Conservation (phyloP, 768 basidiomycete species). For the Auriscalpium microsporum region DNA sequence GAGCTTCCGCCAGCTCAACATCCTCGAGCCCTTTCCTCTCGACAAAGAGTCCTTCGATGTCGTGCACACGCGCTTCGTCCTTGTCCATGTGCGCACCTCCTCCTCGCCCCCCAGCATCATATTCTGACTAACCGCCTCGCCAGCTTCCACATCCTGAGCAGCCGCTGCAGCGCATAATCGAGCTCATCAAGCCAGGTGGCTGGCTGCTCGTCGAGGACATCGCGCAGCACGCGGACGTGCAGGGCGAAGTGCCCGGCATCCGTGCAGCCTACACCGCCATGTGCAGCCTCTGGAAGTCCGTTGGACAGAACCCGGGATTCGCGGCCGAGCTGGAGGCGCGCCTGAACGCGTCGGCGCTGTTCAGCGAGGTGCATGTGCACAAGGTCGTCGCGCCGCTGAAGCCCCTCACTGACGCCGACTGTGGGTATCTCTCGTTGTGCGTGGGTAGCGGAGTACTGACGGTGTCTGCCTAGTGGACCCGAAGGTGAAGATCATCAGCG, state of each 20-base stretch:
- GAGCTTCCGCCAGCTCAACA: conserved; percentile 14
- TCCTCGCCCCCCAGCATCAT: background rate
- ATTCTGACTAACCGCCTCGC: background rate
- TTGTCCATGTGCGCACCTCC: conserved; percentile 14
- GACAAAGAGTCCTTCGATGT: conserved; percentile 16
- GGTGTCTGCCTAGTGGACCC: background rate
- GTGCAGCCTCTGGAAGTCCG: conserved; percentile 3
- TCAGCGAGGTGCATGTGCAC: conserved; percentile 7
- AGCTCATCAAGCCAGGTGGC: conserved; percentile 19
- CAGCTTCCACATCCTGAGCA: conserved; percentile 16
- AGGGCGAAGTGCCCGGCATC: background rate
- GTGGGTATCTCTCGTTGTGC: too few species aligned
- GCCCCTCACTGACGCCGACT: too few species aligned
- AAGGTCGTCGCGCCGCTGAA: background rate
- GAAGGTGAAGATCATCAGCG: background rate
- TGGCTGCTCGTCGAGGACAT: conserved; percentile 21
- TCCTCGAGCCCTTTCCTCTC: conserved; percentile 16
- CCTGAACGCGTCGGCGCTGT: background rate
- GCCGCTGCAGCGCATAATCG: conserved; percentile 10
- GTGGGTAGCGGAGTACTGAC: too few species aligned
- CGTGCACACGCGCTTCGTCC: conserved; percentile 18
- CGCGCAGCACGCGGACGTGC: background rate
- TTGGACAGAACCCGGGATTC: background rate
- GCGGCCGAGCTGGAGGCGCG: background rate
- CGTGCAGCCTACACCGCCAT: background rate